Evolutionary conservation across 257 asterid species (phyloP).

Genomic region (Anisodus tanguticus): DNA sequence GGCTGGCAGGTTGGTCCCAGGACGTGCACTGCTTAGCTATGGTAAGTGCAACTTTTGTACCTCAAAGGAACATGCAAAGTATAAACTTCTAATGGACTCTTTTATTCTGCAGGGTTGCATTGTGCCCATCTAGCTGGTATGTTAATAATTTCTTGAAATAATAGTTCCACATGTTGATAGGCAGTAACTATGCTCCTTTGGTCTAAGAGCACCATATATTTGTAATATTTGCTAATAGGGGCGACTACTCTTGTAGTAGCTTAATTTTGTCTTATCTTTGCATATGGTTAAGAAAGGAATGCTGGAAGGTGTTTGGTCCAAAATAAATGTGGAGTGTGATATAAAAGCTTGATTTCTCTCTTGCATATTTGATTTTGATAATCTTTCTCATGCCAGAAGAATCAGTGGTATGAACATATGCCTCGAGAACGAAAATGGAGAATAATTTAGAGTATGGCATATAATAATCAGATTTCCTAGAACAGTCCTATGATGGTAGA

Average conservation of each 20-base stretch:
- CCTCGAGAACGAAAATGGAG: background rate
- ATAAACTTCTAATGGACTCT: slow-evolving; percentile 30
- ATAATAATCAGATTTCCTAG: background rate
- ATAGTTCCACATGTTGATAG: background rate
- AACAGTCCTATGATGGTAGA: background rate
- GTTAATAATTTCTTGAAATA: slow-evolving; percentile 4
- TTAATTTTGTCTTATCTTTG: background rate
- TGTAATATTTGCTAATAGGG: background rate
- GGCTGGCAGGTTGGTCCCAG: slow-evolving; percentile 77
- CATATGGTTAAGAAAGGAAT: background rate
- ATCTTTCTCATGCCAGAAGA: background rate
- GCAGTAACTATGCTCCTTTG: background rate
- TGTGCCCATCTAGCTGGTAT: slow-evolving; percentile 95
- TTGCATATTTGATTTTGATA: background rate
- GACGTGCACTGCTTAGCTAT: slow-evolving; percentile 86
- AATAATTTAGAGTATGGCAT: background rate
- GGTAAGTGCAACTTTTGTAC: slow-evolving; percentile 54
- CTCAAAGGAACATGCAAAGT: slow-evolving; percentile 19
- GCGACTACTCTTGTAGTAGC: background rate
- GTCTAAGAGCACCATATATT: slow-evolving; percentile 10
- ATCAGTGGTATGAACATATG: background rate
- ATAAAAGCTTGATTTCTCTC: background rate
- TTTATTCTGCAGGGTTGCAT: slow-evolving; percentile 76
- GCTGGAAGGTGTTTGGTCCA: background rate
- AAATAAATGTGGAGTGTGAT: background rate